Conservation (phyloP, 1,284 basidiomycete genomes). For the Heimioporus punctisporus region DNA sequence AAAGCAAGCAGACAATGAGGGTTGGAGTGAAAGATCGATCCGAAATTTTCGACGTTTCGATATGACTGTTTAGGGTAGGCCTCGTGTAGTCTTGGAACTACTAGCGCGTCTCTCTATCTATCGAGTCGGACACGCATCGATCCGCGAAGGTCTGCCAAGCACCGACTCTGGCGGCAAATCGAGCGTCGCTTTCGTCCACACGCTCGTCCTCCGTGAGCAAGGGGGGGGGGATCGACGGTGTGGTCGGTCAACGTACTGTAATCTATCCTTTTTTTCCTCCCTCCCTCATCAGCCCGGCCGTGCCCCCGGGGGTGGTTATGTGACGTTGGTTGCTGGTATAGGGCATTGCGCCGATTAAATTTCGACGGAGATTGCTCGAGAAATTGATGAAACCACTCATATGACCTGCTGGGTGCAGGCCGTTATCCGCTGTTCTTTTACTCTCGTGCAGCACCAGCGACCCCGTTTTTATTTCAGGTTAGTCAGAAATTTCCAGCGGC, state of each 20-base stretch:
- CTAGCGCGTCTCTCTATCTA: too few relatives aligned
- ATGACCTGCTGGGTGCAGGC: slow-evolving; percentile 5
- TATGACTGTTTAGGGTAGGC: slow-evolving; percentile 33
- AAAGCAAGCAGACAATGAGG: slow-evolving; percentile 15
- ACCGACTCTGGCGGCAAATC: too few relatives aligned
- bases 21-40: slow-evolving; percentile 29
- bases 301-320: slow-evolving; percentile 2
- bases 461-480: neutral
- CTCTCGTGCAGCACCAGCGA: neutral
- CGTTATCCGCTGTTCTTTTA: slow-evolving; percentile 9
- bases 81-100: neutral
- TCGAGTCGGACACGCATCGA: too few relatives aligned
- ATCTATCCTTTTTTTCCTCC: neutral
- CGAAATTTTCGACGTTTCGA: slow-evolving; percentile 19
- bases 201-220: too few relatives aligned
- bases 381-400: slow-evolving; percentile 8
- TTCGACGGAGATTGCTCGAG: slow-evolving; percentile 28
- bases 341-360: slow-evolving; percentile 22
- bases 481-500: slow-evolving; percentile 1
- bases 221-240: slow-evolving; percentile 27
- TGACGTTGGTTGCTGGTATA: slow-evolving; percentile 15
- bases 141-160: too few relatives aligned
- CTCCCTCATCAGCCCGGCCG: slow-evolving; percentile 1
- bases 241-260: too few relatives aligned
- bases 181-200: too few relatives aligned